Conservation (phyloP, 1,139 yeast species). For the Sugiyamaella pinicola region DNA sequence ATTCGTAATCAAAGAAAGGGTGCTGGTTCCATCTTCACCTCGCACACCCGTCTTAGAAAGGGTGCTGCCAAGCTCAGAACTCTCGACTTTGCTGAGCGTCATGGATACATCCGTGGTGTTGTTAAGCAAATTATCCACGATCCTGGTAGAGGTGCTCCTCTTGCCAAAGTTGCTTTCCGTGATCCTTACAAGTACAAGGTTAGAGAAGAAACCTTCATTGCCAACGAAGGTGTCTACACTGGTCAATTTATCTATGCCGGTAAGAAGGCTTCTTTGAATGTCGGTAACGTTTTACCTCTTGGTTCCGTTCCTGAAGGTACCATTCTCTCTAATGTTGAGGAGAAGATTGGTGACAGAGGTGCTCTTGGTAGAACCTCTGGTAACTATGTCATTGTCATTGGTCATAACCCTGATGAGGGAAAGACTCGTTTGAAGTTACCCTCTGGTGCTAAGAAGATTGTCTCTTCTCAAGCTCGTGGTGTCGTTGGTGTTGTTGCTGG, state of each 20-base stretch:
- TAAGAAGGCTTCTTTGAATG: slow-evolving; percentile 95
- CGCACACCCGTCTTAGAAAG: slow-evolving; percentile 99
- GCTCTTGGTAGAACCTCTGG: slow-evolving; percentile 99
- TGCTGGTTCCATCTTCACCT: slow-evolving; percentile 99
- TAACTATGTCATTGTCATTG: slow-evolving; percentile 97
- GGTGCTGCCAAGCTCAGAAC: slow-evolving; percentile 99
- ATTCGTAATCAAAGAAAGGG: slow-evolving; percentile 99
- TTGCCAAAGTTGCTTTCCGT: slow-evolving; percentile 98
- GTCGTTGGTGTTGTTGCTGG: slow-evolving; percentile 99
- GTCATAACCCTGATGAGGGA: slow-evolving; percentile 99
- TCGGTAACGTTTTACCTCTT: slow-evolving; percentile 97
- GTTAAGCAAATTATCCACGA: slow-evolving; percentile 99
- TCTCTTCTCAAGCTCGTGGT: slow-evolving; percentile 97
- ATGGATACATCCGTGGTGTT: slow-evolving; percentile 99
- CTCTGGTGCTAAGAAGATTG: slow-evolving; percentile 97
- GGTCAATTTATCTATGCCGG: slow-evolving; percentile 99
- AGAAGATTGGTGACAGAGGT: slow-evolving; percentile 99
- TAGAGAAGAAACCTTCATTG: slow-evolving; percentile 98
- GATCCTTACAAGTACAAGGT: slow-evolving; percentile 98
- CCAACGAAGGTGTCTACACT: slow-evolving; percentile 99
- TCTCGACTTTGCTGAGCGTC: slow-evolving; percentile 99
- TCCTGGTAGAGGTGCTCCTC: slow-evolving; percentile 99
- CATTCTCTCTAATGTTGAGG: slow-evolving; percentile 97
- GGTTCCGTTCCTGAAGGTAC: slow-evolving; percentile 99
- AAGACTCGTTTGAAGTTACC: slow-evolving; percentile 99